Conservation (phyloP, 306 rosid genomes). For the Elaeagnus macrophylla region DNA sequence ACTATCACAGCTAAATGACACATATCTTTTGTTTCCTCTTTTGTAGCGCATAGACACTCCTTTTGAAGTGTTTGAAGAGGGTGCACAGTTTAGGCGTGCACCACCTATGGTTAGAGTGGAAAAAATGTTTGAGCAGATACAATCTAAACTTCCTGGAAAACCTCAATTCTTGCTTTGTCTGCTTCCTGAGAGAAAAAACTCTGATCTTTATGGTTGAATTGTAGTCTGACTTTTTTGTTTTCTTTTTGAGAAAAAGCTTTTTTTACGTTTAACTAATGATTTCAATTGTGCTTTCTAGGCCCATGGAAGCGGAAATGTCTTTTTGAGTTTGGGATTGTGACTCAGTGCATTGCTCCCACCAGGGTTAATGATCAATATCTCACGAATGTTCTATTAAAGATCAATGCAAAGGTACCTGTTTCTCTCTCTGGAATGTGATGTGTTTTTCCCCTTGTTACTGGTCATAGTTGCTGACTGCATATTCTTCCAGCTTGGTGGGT, state of each 20-base stretch:
- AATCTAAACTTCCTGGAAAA: too few species aligned
- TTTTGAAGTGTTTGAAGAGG: conserved; percentile 44
- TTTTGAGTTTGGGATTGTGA: conserved; percentile 66
- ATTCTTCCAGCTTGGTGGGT: conserved; percentile 97
- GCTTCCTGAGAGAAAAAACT: conserved; percentile 84
- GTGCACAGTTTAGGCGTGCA: too few species aligned
- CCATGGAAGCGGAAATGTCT: conserved; percentile 87
- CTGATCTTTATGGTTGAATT: conserved; percentile 71
- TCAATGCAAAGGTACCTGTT: conserved; percentile 96
- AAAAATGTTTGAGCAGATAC: too few species aligned
- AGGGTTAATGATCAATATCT: conserved; percentile 84
- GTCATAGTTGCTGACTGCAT: too few species aligned
- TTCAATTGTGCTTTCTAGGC: conserved; percentile 33
- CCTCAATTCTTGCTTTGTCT: too few species aligned
- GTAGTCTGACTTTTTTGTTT: background rate
- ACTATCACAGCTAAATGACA: background rate
- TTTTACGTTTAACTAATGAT: background rate
- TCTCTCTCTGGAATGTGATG: too few species aligned
- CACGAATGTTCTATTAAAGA: conserved; percentile 74
- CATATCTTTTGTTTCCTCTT: background rate
- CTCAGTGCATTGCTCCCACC: too few species aligned
- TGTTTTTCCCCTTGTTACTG: too few species aligned
- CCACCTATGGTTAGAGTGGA: too few species aligned
- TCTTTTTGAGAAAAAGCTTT: background rate
- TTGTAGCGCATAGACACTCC: conserved; percentile 47